phyloP scores from a whole-genome alignment of 441 rosid species.

The Populus hybrid region DNA sequence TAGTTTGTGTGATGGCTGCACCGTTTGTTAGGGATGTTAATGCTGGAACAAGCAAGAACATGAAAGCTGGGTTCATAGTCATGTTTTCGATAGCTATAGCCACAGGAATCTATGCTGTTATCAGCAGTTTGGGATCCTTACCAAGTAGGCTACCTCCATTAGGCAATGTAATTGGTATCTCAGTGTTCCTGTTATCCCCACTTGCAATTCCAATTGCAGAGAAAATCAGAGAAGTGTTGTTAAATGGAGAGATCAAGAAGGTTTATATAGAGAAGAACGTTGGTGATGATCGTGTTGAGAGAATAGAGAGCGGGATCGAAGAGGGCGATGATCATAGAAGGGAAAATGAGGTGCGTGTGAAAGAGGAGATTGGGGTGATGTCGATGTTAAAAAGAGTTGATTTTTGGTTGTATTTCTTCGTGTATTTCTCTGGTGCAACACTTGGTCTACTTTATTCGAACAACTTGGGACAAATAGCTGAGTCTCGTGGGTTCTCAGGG shows the following conservation, averaged over 20 bases:
- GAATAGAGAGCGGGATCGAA: slow-evolving; percentile 17
- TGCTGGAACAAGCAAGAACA: background rate
- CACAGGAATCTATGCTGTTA: slow-evolving; percentile 62
- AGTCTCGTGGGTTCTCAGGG: slow-evolving; percentile 57
- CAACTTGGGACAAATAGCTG: slow-evolving; percentile 87
- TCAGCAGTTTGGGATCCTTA: slow-evolving; percentile 43
- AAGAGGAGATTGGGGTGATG: slow-evolving; percentile 66
- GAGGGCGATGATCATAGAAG: background rate
- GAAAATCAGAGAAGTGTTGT: slow-evolving; percentile 19
- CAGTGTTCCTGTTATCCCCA: slow-evolving; percentile 45
- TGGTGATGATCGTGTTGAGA: background rate
- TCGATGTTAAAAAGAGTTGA: slow-evolving; percentile 50
- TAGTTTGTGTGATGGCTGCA: slow-evolving; percentile 35
- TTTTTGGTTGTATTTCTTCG: slow-evolving; percentile 74
- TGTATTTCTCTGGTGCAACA: slow-evolving; percentile 70
- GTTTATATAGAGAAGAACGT: slow-evolving; percentile 17
- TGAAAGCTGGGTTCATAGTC: slow-evolving; percentile 35
- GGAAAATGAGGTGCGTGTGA: slow-evolving; percentile 17
- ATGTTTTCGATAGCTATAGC: slow-evolving; percentile 57
- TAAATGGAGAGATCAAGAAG: slow-evolving; percentile 33
- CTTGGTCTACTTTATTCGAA: slow-evolving; percentile 72
- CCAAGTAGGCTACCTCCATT: slow-evolving; percentile 23
- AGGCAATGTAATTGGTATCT: slow-evolving; percentile 42
- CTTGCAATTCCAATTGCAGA: slow-evolving; percentile 42
- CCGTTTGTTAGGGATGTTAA: slow-evolving; percentile 28